Evolutionary conservation across 495 filamentous ascomycete genomes (phyloP).

Genomic region (Staphylotrichum tortipilum): DNA sequence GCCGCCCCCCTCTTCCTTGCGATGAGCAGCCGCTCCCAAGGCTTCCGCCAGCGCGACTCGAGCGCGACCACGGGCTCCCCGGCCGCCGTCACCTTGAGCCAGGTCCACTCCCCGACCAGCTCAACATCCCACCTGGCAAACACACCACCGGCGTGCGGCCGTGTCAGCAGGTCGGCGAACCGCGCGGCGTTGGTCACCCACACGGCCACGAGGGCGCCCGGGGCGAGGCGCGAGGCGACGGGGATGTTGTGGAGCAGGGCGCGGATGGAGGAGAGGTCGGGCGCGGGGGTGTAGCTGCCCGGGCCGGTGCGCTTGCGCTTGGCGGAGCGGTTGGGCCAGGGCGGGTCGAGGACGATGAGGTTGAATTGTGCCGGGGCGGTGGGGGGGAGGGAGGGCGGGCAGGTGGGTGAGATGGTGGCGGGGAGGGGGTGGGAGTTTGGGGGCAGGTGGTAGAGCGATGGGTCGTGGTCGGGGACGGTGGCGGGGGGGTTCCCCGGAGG

Average conservation of each 20-base stretch:
- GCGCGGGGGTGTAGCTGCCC: slow-evolving; percentile 47
- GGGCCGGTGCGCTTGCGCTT: slow-evolving; percentile 44
- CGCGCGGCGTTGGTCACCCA: slow-evolving; percentile 82
- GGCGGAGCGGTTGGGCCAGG: slow-evolving; percentile 89
- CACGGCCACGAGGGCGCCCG: slow-evolving; percentile 55
- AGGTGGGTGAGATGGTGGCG: slow-evolving; percentile 31
- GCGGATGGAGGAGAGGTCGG: slow-evolving; percentile 28
- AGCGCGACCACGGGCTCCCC: slow-evolving; percentile 67
- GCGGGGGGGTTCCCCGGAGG: neutral
- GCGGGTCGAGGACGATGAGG: slow-evolving; percentile 80
- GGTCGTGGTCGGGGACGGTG: neutral
- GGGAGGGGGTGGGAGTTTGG: slow-evolving; percentile 27
- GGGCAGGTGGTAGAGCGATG: slow-evolving; percentile 18
- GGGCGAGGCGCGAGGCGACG: slow-evolving; percentile 46
- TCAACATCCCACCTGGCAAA: slow-evolving; percentile 58
- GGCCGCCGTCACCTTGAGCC: slow-evolving; percentile 69
- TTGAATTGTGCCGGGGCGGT: slow-evolving; percentile 49
- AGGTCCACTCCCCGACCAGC: slow-evolving; percentile 76
- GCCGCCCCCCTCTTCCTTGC: slow-evolving; percentile 37
- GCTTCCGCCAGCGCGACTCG: slow-evolving; percentile 65
- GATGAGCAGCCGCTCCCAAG: slow-evolving; percentile 77
- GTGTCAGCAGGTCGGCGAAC: slow-evolving; percentile 48
- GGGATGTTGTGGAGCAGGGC: slow-evolving; percentile 44
- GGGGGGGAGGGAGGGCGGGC: slow-evolving; percentile 22
- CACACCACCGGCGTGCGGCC: slow-evolving; percentile 19